These are phyloP conservation scores for Bocquillonia castaneifolia DNA, from an alignment of 441 rosid genomes.

Conservation along the genomic window DNA sequence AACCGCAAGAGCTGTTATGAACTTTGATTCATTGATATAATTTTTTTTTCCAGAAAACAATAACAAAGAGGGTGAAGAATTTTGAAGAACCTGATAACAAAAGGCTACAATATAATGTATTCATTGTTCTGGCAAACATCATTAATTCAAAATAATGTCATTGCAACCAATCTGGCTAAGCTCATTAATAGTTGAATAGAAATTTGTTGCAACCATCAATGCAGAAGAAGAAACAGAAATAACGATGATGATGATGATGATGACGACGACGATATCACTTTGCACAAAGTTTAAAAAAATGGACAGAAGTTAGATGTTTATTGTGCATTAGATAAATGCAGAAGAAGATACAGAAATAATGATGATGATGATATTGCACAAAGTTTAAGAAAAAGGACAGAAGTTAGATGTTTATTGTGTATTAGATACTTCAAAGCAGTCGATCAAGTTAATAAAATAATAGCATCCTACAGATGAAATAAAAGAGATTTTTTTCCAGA, in stretches of 20 bases:
- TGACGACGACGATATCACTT: neutral
- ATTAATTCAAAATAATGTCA: neutral
- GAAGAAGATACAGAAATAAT: neutral
- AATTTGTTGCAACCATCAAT: neutral
- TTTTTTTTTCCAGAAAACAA: neutral
- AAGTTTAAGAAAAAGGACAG: neutral
- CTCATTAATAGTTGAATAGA: neutral
- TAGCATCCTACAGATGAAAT: constrained; percentile 2
- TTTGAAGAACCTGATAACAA: neutral
- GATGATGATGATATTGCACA: too few species aligned
- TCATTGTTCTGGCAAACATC: constrained; percentile 6
- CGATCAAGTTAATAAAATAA: neutral
- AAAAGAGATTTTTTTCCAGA: constrained; percentile 1
- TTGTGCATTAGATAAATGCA: neutral
- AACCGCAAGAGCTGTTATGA: neutral
- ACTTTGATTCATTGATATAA: neutral
- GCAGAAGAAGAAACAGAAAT: neutral
- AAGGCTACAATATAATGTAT: neutral
- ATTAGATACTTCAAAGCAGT: constrained; percentile 1
- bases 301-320: neutral
- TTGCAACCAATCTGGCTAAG: neutral
- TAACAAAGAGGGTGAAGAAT: neutral
- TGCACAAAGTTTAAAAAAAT: constrained; percentile 2
- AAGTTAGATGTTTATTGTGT: neutral
- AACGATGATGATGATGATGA: too few species aligned